Conservation (phyloP, 2,329 filamentous ascomycete species). For the Fusarium brevicatenulatum region DNA sequence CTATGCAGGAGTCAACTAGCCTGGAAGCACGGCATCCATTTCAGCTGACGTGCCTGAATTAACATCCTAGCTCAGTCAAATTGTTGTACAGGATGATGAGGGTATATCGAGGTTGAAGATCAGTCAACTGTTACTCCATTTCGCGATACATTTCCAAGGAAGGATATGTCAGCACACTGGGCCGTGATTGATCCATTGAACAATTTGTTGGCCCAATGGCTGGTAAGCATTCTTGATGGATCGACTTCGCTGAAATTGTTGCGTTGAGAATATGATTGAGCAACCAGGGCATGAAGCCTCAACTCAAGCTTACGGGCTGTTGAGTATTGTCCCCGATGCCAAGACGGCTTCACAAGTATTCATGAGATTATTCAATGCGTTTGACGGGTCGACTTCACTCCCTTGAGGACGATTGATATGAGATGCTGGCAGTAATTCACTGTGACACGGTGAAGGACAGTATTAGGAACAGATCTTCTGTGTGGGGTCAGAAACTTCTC, state of each 20-base stretch:
- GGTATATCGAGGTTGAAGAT: constrained; percentile 6
- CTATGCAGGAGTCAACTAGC: constrained; percentile 25
- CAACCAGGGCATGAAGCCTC: neutral
- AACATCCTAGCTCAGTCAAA: constrained; percentile 9
- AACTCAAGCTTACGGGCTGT: neutral
- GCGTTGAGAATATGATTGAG: too few relatives aligned
- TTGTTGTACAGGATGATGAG: constrained; percentile 37
- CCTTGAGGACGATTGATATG: constrained; percentile 6
- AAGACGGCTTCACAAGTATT: neutral
- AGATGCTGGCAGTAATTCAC: neutral
- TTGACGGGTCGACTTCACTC: neutral
- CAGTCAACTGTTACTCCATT: neutral
- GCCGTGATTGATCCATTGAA: neutral
- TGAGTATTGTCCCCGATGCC: neutral
- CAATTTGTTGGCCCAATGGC: too few relatives aligned
- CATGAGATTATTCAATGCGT: neutral
- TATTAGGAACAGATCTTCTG: constrained; percentile 13
- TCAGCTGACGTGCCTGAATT: constrained; percentile 32
- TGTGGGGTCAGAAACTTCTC: neutral
- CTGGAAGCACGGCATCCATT: constrained; percentile 31
- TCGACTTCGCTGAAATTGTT: neutral
- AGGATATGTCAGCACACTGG: neutral
- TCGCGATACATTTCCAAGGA: neutral
- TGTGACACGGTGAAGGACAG: constrained; percentile 1
- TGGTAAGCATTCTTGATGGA: fast-evolving